A percentile compares a stretch with the other conserved stretches of the same genome.
Conservation (phyloP, 2,329 filamentous ascomycete genomes). For the Botrytis squamosa region DNA sequence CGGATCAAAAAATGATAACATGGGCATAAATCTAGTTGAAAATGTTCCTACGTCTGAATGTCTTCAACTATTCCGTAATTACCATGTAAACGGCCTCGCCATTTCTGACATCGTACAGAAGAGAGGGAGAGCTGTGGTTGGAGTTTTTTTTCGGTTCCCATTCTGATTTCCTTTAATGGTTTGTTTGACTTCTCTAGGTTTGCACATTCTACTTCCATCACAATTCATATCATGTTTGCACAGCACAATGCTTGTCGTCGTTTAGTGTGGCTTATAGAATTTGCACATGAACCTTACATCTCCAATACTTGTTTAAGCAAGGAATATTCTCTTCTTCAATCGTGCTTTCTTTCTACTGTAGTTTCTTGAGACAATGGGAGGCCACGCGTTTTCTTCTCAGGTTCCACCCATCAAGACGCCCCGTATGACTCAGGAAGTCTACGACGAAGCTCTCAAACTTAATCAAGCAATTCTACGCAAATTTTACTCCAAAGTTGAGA, state of each 20-base stretch:
- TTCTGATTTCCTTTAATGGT: neutral
- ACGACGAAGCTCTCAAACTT: conserved; percentile 49
- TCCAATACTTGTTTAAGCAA: neutral
- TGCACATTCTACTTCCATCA: neutral
- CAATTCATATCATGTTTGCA: neutral
- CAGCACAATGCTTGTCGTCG: neutral
- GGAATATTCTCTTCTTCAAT: neutral
- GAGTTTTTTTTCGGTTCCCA: neutral
- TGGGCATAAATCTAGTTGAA: neutral
- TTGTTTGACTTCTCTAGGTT: neutral
- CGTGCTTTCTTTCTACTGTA: neutral
- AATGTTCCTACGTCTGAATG: neutral
- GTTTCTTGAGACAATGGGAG: conserved; percentile 58
- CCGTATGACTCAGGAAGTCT: conserved; percentile 61
- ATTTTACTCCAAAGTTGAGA: conserved; percentile 55
- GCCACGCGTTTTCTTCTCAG: conserved; percentile 54
- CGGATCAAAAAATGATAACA: neutral
- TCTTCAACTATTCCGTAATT: neutral
- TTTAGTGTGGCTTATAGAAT: neutral
- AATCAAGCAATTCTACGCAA: conserved; percentile 49
- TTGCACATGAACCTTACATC: neutral
- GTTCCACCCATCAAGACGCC: conserved; percentile 56
- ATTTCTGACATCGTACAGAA: neutral
- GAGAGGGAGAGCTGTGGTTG: neutral
- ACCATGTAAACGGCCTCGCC: neutral